Conservation (phyloP, 345 rosid genomes). For the Linum tenue region DNA sequence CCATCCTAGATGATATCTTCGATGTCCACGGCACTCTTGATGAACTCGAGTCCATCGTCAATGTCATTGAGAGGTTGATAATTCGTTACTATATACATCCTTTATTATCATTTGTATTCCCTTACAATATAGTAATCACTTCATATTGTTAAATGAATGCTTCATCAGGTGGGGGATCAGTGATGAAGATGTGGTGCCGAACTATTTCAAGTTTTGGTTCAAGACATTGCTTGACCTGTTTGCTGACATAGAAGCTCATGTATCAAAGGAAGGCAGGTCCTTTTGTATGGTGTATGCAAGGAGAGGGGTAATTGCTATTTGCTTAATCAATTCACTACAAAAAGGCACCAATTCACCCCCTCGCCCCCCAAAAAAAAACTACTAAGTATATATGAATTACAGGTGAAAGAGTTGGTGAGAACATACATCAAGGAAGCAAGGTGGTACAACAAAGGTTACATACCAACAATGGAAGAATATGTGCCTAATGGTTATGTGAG, state of each 20-base stretch:
- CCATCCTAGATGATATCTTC: slow-evolving; percentile 24
- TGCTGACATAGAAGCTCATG: slow-evolving; percentile 2
- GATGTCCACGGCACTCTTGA: slow-evolving; percentile 24
- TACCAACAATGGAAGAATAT: slow-evolving; percentile 17
- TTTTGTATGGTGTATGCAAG: not conserved
- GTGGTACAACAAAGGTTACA: not conserved
- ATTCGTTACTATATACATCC: too few relatives aligned
- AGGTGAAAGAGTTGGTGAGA: not conserved
- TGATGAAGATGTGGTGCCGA: slow-evolving; percentile 6
- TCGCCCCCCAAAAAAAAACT: too few relatives aligned
- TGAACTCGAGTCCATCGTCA: slow-evolving; percentile 24
- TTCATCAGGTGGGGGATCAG: slow-evolving; percentile 16
- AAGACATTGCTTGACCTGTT: slow-evolving; percentile 6
- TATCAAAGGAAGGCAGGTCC: not conserved
- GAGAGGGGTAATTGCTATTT: not conserved
- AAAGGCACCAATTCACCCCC: too few relatives aligned
- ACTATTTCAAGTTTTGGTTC: slow-evolving; percentile 15
- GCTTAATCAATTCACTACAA: too few relatives aligned
- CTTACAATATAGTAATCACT: too few relatives aligned
- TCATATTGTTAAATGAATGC: not conserved
- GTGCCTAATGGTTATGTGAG: not conserved
- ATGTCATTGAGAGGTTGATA: slow-evolving; percentile 16
- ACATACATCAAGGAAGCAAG: not conserved
- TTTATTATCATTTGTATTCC: too few relatives aligned
- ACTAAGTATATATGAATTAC: too few relatives aligned